Evolutionary conservation across 169 alveolate genomes (phyloP).

Genomic region (Cryptosporidium meleagridis): DNA sequence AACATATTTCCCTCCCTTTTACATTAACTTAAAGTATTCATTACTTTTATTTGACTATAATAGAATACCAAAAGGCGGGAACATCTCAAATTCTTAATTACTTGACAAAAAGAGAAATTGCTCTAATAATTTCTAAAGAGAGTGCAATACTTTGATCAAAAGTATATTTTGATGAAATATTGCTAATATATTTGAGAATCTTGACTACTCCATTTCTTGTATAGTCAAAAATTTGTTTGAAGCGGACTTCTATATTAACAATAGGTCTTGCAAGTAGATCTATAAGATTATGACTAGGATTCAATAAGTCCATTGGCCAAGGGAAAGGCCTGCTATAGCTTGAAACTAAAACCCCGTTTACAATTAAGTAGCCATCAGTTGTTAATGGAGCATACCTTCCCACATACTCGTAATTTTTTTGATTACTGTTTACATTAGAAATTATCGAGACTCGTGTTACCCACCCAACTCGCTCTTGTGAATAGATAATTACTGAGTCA

Average conservation of each 20-base stretch:
- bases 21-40: background rate
- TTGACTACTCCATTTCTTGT: background rate
- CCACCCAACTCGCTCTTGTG: slow-evolving; percentile 42
- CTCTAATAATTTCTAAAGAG: slow-evolving; percentile 42
- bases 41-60: background rate
- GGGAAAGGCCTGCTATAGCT: slow-evolving; percentile 69
- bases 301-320: slow-evolving; percentile 41
- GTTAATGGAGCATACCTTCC: slow-evolving; percentile 69
- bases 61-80: background rate
- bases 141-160: slow-evolving; percentile 39
- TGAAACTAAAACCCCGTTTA: slow-evolving; percentile 63
- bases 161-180: slow-evolving; percentile 22
- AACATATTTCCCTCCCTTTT: background rate
- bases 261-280: slow-evolving; percentile 28
- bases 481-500: slow-evolving; percentile 25
- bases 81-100: background rate
- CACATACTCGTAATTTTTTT: background rate
- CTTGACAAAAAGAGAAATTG: slow-evolving; percentile 44
- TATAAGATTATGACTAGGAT: slow-evolving; percentile 30
- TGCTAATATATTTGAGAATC: background rate
- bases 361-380: slow-evolving; percentile 41
- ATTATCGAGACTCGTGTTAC: slow-evolving; percentile 14
- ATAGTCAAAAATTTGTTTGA: background rate
- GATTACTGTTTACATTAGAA: background rate
- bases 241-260: background rate